Base-by-base conservation (phyloP, 2,329 filamentous ascomycete genomes). In the Phialemoniopsis sp. region DNA sequence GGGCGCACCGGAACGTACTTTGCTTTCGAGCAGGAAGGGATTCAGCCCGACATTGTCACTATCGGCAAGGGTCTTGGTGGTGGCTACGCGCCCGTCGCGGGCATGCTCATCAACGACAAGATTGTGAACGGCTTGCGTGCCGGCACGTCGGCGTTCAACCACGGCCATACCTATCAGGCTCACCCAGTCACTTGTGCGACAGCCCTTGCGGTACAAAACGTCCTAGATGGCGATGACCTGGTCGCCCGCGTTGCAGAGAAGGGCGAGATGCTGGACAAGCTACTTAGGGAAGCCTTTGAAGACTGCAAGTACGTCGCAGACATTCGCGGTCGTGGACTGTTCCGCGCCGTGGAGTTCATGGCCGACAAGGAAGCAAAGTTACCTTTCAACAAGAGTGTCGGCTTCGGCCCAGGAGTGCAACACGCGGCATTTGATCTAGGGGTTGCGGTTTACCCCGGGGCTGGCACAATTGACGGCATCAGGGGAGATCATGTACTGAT, bases 21-120 rank as follows among this genome's bases (percentile, higher is more conserved):
- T n/a, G n/a, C n/a, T n/a, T n/a, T n/a, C n/a, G n/a, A n/a, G n/a
- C n/a, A n/a, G n/a, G n/a, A n/a, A n/a, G 38, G 36, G 15, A n/a
- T n/a, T n/a, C n/a, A n/a, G n/a, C 79, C 79, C 0, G 78, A 82
- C 49, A 66, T 83, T 8, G 67, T 77, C 51, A 73, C 75, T 3
- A 62, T 82, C 29, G 78, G 74, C 3, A 82, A 82, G 52, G 76
- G 73, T 0, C 63, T 82, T 1, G 76, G 70, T 3, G 77, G 68
- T 18, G 79, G 79, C 3, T 79, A 73, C 47, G 64, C 66, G 37
- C 66, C 74, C 1, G 62, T 82, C n/a, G 72, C 76, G 2, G 78
- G 65, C 2, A 63, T 81, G 34, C 57, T 82, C 9, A 63, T 76
- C n/a, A 67, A 64, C 13, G 48, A 66, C 2, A 64, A 69, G 44